Conservation (phyloP, 352 stramenopile genomes). For the Phytopythium oedochilum region DNA sequence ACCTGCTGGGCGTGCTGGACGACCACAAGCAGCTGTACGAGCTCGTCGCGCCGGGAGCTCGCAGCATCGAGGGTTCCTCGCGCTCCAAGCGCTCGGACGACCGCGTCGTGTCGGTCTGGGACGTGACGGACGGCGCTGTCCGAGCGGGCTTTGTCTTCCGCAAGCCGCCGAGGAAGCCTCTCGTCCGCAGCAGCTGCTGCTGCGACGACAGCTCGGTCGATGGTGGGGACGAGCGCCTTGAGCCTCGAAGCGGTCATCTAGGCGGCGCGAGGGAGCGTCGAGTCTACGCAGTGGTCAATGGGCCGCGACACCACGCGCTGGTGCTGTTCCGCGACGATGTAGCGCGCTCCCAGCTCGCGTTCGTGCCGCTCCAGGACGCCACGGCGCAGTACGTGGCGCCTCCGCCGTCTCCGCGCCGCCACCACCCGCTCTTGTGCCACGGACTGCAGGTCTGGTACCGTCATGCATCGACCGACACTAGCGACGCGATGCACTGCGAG, state of each 20-base stretch:
- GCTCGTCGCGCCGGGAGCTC: conserved; percentile 34
- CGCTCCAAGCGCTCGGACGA: neutral
- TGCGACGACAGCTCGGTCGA: conserved; percentile 1
- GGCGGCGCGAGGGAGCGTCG: neutral
- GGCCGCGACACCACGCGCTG: conserved; percentile 20
- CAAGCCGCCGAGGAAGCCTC: conserved; percentile 1
- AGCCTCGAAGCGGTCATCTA: neutral
- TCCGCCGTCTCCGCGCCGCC: neutral
- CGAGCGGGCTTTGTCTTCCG: conserved; percentile 24
- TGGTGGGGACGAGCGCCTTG: neutral
- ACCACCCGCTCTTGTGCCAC: neutral
- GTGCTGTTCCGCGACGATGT: conserved; percentile 28
- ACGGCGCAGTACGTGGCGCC: conserved; percentile 23
- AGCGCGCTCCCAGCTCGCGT: conserved; percentile 13
- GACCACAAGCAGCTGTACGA: conserved; percentile 30
- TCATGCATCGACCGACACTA: neutral
- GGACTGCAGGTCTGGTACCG: conserved; percentile 23
- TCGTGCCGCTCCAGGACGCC: conserved; percentile 18
- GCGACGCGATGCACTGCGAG: conserved; percentile 17
- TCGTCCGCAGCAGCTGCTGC: neutral
- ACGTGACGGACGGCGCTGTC: conserved; percentile 28
- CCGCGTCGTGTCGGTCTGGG: conserved; percentile 22
- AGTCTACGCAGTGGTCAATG: conserved; percentile 35
- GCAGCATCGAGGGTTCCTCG: conserved; percentile 4
- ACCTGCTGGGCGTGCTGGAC: conserved; percentile 23